phyloP scores from a whole-genome alignment of 371 early-diverging fungal species.

The Circinella minor region DNA sequence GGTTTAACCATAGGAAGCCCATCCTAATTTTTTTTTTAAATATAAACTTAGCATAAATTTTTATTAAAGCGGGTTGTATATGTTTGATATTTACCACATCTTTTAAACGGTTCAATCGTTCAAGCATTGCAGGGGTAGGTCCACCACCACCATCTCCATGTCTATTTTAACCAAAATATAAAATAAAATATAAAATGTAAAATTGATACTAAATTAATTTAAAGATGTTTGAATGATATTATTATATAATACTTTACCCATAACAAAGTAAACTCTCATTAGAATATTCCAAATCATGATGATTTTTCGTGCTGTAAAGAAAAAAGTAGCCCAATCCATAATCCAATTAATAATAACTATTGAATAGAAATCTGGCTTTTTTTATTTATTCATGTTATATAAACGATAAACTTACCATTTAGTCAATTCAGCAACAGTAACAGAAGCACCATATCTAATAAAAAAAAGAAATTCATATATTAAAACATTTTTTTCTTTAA shows the following conservation, averaged over 20 bases:
- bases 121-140: constrained; percentile 85
- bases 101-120: constrained; percentile 77
- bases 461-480: background rate
- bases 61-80: background rate
- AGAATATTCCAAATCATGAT: constrained; percentile 47
- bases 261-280: constrained; percentile 50
- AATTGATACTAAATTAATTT: too few species aligned
- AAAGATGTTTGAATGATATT: background rate
- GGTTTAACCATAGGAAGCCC: constrained; percentile 77
- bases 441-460: constrained; percentile 42
- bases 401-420: constrained; percentile 28
- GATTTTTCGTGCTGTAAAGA: constrained; percentile 36
- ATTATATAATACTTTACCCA: constrained; percentile 31
- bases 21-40: constrained; percentile 42
- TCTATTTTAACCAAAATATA: constrained; percentile 18
- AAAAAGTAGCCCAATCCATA: background rate
- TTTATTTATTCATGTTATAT: constrained; percentile 11
- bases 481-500: too few species aligned
- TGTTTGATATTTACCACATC: constrained; percentile 55
- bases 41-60: too few species aligned
- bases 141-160: constrained; percentile 99
- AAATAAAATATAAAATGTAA: background rate
- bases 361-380: too few species aligned
- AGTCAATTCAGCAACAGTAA: constrained; percentile 39
- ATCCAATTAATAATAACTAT: too few species aligned